Base-by-base conservation (phyloP, 768 basidiomycete species). In the Suillus plorans region DNA sequence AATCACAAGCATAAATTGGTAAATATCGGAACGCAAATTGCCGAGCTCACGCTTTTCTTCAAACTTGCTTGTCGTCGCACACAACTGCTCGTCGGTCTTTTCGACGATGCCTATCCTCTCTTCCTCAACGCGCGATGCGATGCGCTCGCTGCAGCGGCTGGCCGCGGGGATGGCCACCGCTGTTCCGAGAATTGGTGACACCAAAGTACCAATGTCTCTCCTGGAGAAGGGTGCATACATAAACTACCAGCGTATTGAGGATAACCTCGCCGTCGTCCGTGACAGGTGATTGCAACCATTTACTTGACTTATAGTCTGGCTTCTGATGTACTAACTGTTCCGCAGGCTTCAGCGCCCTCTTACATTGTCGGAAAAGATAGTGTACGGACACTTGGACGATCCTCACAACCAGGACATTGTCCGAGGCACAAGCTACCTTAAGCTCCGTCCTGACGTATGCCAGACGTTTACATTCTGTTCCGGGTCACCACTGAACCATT, bases 341-440 rank as follows among this genome's bases (percentile, higher is more conserved):
- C 12, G 16, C 64, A 97, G 95, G 76, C 82, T 97, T 70, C 86
- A 90, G 72, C 92, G 94, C 42, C 95, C 95, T 50, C 80, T 97
- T 78, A 97, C 96, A 18, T 80, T 97, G 70, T 95, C 96, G 65
- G 96, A 98, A 80, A 97, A 98, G 87, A 91, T 97, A 73, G 83
- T 98, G 47, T 99, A 99, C 78, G 97, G 97, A 64, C 97, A 99
- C 82, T 85, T 99, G 70, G 97, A 98, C 79, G 92, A 98, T 79
- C 89, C 97, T 62, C 89, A 90, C 70, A 86, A 88, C 72, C 94
- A 95, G 77, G 93, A 96, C 73, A 92, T 99, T 74, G 86, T 86
- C 65, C 91, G 97, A 60, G 97, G 97, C 63, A 85, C 84, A 62
- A 96, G 94, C 76, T 99, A 99, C 82, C 89, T 99, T 79, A 98